Percentiles rank a stretch among this genome's conserved stretches.
These are phyloP conservation scores for Aspergillus fructus DNA, from an alignment of 2,329 filamentous ascomycete species.

Conservation along the genomic window DNA sequence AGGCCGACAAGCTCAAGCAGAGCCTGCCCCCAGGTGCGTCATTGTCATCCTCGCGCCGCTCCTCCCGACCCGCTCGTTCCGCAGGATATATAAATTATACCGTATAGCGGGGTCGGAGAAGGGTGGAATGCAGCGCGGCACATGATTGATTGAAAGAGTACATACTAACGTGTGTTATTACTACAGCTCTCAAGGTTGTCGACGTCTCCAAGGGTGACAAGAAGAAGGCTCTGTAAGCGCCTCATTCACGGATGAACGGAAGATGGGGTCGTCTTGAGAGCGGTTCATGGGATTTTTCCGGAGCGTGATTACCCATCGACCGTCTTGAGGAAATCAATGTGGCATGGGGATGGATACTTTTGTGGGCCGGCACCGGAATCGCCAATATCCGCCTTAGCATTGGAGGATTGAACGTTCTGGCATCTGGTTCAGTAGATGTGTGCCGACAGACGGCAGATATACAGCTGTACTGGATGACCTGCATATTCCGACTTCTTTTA, in stretches of 20 bases:
- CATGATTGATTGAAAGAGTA: background rate
- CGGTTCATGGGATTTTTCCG: slow-evolving; percentile 22
- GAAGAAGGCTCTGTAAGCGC: slow-evolving; percentile 47
- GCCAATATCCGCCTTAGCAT: slow-evolving; percentile 4
- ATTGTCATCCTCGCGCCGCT: background rate
- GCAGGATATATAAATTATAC: background rate
- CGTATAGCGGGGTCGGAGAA: background rate
- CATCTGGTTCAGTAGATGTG: slow-evolving; percentile 26
- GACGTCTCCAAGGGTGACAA: slow-evolving; percentile 46
- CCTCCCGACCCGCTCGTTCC: background rate
- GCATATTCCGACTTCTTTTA: slow-evolving; percentile 28
- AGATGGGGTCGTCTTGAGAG: slow-evolving; percentile 23
- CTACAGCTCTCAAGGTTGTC: slow-evolving; percentile 45
- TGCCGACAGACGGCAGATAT: slow-evolving; percentile 15
- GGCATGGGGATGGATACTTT: slow-evolving; percentile 28
- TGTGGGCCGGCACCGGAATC: slow-evolving; percentile 33
- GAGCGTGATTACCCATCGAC: slow-evolving; percentile 30
- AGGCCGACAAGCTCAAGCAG: slow-evolving; percentile 99
- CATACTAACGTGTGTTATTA: slow-evolving; percentile 22
- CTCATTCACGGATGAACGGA: slow-evolving; percentile 24
- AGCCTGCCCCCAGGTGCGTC: slow-evolving; percentile 93
- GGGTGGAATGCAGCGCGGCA: background rate
- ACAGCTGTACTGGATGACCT: slow-evolving; percentile 30
- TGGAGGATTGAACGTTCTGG: slow-evolving; percentile 23
- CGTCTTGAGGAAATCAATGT: slow-evolving; percentile 25